These are phyloP conservation scores for Phlyctochytrium planicorne DNA, from an alignment of 192 early-diverging fungal genomes.

Conservation along the genomic window DNA sequence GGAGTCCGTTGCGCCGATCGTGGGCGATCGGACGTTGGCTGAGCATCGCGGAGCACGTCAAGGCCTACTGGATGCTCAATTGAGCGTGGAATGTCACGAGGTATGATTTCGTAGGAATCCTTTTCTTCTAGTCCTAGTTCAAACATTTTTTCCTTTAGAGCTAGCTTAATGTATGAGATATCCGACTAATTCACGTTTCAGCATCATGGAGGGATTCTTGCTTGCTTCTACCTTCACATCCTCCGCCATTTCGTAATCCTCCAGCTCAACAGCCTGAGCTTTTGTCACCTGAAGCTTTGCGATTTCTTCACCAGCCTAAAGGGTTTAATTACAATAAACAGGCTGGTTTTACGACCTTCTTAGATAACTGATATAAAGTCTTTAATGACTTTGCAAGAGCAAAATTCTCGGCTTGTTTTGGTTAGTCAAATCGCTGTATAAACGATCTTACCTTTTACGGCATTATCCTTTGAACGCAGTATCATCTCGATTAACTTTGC, in stretches of 20 bases:
- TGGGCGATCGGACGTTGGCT: no score
- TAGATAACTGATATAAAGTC: conserved; percentile 41
- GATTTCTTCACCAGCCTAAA: conserved; percentile 49
- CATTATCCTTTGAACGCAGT: conserved; percentile 50
- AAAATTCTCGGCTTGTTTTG: conserved; percentile 22
- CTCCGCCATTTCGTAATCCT: conserved; percentile 78
- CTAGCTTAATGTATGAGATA: background rate
- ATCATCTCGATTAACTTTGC: conserved; percentile 42
- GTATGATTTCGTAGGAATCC: background rate
- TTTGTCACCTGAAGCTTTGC: conserved; percentile 55
- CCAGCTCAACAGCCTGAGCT: conserved; percentile 56
- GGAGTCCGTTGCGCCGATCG: no score
- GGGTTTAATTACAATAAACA: background rate
- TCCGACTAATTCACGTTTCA: no score
- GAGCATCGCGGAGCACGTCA: no score
- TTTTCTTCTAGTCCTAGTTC: background rate
- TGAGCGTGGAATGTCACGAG: no score
- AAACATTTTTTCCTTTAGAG: background rate
- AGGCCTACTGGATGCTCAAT: no score
- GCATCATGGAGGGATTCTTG: background rate
- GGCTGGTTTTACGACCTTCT: conserved; percentile 40
- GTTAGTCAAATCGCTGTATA: conserved; percentile 11
- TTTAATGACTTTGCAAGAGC: conserved; percentile 62
- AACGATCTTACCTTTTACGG: conserved; percentile 48
- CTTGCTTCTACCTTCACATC: conserved; percentile 55